phyloP scores from a whole-genome alignment of 495 filamentous ascomycete species.

The Penicillium turbatum region DNA sequence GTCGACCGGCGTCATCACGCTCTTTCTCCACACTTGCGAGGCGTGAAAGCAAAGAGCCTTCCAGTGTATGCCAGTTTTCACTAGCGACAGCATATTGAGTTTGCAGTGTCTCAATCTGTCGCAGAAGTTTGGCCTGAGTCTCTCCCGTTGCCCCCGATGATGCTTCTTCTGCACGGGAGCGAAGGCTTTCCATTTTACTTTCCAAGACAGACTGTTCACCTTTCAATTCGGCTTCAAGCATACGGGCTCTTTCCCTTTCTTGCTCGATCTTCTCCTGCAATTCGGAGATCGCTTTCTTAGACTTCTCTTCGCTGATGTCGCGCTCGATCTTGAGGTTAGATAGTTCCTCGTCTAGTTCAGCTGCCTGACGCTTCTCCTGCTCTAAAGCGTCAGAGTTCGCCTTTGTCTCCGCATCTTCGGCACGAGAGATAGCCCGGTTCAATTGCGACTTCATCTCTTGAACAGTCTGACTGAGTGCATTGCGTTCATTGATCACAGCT shows the following conservation, averaged over 20 bases:
- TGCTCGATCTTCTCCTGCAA: conserved; percentile 68
- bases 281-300: conserved; percentile 63
- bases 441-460: conserved; percentile 67
- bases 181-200: conserved; percentile 83
- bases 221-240: conserved; percentile 74
- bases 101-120: conserved; percentile 93
- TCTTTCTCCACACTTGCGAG: conserved; percentile 79
- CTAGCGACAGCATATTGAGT: conserved; percentile 91
- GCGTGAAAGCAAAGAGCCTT: conserved; percentile 72
- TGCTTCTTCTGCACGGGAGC: conserved; percentile 82
- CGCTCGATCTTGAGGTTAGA: conserved; percentile 71
- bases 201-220: conserved; percentile 78
- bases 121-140: conserved; percentile 81
- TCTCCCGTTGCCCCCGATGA: conserved; percentile 78
- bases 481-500: conserved; percentile 57
- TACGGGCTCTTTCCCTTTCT: conserved; percentile 65
- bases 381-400: conserved; percentile 66
- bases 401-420: conserved; percentile 62
- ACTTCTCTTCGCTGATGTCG: conserved; percentile 63
- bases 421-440: conserved; percentile 60
- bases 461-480: conserved; percentile 61
- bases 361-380: conserved; percentile 58
- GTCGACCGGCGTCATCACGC: conserved; percentile 75
- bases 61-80: conserved; percentile 96
- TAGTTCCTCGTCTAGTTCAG: conserved; percentile 70